These are phyloP conservation scores for Begonia masoniana DNA, from an alignment of 306 rosid genomes.

Conservation along the genomic window DNA sequence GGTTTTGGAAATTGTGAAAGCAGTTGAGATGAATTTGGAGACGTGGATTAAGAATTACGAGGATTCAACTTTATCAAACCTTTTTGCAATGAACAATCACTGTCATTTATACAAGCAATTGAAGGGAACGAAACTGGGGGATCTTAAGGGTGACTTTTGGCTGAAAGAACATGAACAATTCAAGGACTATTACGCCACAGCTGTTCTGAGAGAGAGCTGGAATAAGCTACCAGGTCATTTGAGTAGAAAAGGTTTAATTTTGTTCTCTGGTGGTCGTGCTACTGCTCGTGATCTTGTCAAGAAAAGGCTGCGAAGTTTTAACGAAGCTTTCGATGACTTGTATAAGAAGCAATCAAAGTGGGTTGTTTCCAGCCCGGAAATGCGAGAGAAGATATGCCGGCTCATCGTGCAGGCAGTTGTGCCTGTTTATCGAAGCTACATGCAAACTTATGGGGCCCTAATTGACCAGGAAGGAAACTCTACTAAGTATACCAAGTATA, in stretches of 20 bases:
- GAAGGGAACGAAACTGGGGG: constrained; percentile 79
- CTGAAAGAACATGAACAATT: constrained; percentile 69
- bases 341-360: constrained; percentile 58
- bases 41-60: constrained; percentile 71
- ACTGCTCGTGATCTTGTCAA: constrained; percentile 99
- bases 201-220: constrained; percentile 81
- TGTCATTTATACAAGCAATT: constrained; percentile 81
- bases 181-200: constrained; percentile 53
- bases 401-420: constrained; percentile 84
- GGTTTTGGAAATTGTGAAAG: constrained; percentile 52
- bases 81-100: constrained; percentile 87
- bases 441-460: constrained; percentile 97
- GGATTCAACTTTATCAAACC: constrained; percentile 41
- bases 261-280: constrained; percentile 95
- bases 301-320: constrained; percentile 82
- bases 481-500: constrained; percentile 69
- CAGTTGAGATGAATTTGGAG: constrained; percentile 62
- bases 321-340: constrained; percentile 84
- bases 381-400: constrained; percentile 88
- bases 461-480: constrained; percentile 88
- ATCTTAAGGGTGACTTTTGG: constrained; percentile 55
- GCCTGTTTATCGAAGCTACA: constrained; percentile 95
- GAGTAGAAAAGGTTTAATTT: constrained; percentile 89
- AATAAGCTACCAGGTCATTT: constrained; percentile 86
- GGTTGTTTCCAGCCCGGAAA: constrained; percentile 58